These are phyloP conservation scores for Anthracocystis walkeri DNA, from an alignment of 1,284 basidiomycete species.

Conservation along the genomic window DNA sequence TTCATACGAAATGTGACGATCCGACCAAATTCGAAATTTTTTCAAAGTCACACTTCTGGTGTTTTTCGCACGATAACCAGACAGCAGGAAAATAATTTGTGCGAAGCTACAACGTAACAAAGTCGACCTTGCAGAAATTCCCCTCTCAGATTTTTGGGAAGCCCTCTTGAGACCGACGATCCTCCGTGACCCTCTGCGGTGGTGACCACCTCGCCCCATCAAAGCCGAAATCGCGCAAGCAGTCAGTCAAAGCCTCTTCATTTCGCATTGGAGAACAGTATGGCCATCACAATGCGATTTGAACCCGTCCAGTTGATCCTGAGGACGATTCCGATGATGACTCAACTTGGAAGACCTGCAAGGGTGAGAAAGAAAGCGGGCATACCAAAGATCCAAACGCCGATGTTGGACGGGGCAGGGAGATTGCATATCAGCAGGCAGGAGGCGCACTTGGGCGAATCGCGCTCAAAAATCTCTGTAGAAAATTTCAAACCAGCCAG, in stretches of 20 bases:
- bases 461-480: too few relatives aligned
- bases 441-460: too few relatives aligned
- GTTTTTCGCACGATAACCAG: conserved; percentile 9
- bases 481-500: not conserved
- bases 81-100: not conserved
- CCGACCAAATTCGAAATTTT: conserved; percentile 18
- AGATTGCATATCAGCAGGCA: conserved; percentile 1
- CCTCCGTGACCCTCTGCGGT: not conserved
- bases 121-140: too few relatives aligned
- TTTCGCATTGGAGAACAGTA: not conserved
- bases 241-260: not conserved
- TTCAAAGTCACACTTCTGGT: not conserved
- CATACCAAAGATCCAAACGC: not conserved
- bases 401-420: not conserved
- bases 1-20: not conserved
- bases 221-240: conserved; percentile 17
- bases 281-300: too few relatives aligned
- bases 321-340: too few relatives aligned
- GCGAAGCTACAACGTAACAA: not conserved
- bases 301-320: too few relatives aligned
- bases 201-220: conserved; percentile 9
- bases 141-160: conserved; percentile 32
- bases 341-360: not conserved
- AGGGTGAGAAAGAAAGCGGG: not conserved
- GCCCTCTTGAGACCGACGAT: not conserved